Conservation (phyloP, 2,329 filamentous ascomycete species). For the Sclerotiophoma versabilis region DNA sequence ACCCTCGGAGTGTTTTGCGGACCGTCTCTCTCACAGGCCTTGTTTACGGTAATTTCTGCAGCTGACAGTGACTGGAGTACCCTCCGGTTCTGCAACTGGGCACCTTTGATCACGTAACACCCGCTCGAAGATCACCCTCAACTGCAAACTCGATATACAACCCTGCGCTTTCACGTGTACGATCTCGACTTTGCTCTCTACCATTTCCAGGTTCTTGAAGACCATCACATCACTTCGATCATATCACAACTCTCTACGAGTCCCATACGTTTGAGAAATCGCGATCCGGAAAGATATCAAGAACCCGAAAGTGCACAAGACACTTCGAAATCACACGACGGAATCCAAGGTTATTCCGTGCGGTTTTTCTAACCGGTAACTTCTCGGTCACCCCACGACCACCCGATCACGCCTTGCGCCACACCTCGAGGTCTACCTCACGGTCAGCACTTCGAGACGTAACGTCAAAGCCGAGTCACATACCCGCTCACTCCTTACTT, state of each 20-base stretch:
- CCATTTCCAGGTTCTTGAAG: slow-evolving; percentile 22
- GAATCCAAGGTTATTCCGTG: slow-evolving; percentile 43
- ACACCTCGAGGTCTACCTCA: slow-evolving; percentile 45
- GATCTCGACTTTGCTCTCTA: slow-evolving; percentile 23
- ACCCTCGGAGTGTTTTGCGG: slow-evolving; percentile 48
- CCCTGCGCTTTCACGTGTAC: slow-evolving; percentile 32
- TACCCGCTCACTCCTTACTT: slow-evolving; percentile 45
- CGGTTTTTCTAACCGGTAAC: slow-evolving; percentile 52
- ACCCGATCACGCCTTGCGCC: slow-evolving; percentile 43
- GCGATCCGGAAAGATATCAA: slow-evolving; percentile 29
- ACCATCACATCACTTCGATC: slow-evolving; percentile 19
- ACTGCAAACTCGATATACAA: slow-evolving; percentile 41
- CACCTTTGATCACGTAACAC: slow-evolving; percentile 42
- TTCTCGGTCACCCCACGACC: slow-evolving; percentile 51
- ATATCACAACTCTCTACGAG: slow-evolving; percentile 22
- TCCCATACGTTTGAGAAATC: slow-evolving; percentile 24
- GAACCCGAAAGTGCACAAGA: slow-evolving; percentile 27
- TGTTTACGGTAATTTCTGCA: slow-evolving; percentile 53
- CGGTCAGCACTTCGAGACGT: slow-evolving; percentile 48
- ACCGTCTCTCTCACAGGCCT: slow-evolving; percentile 48
- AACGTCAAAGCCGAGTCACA: slow-evolving; percentile 37
- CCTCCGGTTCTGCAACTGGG: slow-evolving; percentile 43
- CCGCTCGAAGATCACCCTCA: slow-evolving; percentile 40
- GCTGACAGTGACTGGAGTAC: slow-evolving; percentile 54
- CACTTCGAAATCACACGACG: slow-evolving; percentile 45